These are phyloP conservation scores for Ogataea methylovora DNA, from an alignment of 805 yeast species.

Conservation along the genomic window DNA sequence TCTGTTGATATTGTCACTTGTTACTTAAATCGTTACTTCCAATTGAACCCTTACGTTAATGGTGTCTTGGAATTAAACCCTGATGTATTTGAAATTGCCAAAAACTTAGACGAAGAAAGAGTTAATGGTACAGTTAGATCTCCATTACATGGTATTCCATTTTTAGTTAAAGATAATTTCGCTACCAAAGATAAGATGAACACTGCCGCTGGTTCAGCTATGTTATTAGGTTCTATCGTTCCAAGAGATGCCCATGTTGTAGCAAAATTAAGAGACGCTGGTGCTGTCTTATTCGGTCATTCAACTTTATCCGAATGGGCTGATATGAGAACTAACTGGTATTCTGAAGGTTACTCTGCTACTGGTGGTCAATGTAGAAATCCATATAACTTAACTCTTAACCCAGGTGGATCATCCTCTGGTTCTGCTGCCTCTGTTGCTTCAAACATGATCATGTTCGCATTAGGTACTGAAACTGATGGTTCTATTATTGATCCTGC, in stretches of 20 bases:
- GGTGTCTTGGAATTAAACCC: constrained; percentile 19
- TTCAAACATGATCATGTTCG: constrained; percentile 20
- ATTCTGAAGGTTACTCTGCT: constrained; percentile 23
- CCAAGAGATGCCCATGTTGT: constrained; percentile 24
- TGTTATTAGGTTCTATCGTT: constrained; percentile 19
- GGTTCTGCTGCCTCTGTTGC: constrained; percentile 23
- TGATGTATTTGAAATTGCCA: constrained; percentile 18
- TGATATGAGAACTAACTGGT: constrained; percentile 19
- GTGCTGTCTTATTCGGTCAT: constrained; percentile 23
- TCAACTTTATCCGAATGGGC: constrained; percentile 24
- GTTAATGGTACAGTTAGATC: constrained; percentile 15
- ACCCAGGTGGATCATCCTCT: constrained; percentile 22
- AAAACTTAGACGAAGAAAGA: constrained; percentile 17
- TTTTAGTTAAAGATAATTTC: constrained; percentile 21
- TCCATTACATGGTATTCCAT: constrained; percentile 24
- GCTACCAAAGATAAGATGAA: constrained; percentile 21
- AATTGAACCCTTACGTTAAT: constrained; percentile 16
- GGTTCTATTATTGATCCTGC: constrained; percentile 23
- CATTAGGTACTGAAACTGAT: constrained; percentile 23
- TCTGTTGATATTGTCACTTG: constrained; percentile 17
- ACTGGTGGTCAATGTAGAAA: constrained; percentile 21
- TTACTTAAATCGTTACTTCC: constrained; percentile 18
- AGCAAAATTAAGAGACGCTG: constrained; percentile 18
- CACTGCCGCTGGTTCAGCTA: constrained; percentile 19
- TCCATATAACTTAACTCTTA: constrained; percentile 21